A percentile compares a stretch with the other conserved stretches of the same genome.
These are phyloP conservation scores for Trichosporon asahii DNA, from an alignment of 1,284 basidiomycete genomes.

Conservation along the genomic window DNA sequence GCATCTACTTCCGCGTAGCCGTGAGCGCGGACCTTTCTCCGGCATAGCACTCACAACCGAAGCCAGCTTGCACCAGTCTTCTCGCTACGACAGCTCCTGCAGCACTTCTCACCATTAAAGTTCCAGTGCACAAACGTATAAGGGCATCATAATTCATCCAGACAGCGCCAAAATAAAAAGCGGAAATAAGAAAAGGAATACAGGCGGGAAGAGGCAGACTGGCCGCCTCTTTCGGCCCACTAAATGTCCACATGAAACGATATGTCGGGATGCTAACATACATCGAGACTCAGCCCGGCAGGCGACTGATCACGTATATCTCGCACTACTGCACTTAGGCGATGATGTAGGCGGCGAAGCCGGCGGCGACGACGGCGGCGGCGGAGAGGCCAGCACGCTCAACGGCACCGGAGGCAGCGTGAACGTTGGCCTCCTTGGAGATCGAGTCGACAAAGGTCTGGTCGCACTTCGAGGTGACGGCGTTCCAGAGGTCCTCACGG, in stretches of 20 bases:
- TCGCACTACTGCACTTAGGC: slow-evolving; percentile 13
- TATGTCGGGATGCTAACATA: slow-evolving; percentile 11
- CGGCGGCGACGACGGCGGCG: slow-evolving; percentile 30
- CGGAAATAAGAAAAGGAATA: too few relatives aligned
- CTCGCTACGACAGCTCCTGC: background rate
- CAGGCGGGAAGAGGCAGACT: background rate
- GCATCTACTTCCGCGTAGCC: background rate
- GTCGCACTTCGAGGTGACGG: slow-evolving; percentile 57
- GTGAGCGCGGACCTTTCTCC: background rate
- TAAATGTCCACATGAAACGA: slow-evolving; percentile 12
- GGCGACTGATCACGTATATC: background rate
- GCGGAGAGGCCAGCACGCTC: slow-evolving; percentile 27
- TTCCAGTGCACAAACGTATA: background rate
- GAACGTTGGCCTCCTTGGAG: slow-evolving; percentile 36
- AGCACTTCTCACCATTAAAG: too few relatives aligned
- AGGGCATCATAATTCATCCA: slow-evolving; percentile 23
- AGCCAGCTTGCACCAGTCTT: background rate
- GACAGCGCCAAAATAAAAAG: slow-evolving; percentile 22
- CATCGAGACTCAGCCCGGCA: background rate
- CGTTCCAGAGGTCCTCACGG: slow-evolving; percentile 65
- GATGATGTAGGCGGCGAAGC: slow-evolving; percentile 27
- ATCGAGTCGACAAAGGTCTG: slow-evolving; percentile 46
- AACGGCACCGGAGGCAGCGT: slow-evolving; percentile 26
- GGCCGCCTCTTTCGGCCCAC: background rate
- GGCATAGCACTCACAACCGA: background rate